Conservation (phyloP, 129 eudicot species). For the Chrysanthemum seticuspe region DNA sequence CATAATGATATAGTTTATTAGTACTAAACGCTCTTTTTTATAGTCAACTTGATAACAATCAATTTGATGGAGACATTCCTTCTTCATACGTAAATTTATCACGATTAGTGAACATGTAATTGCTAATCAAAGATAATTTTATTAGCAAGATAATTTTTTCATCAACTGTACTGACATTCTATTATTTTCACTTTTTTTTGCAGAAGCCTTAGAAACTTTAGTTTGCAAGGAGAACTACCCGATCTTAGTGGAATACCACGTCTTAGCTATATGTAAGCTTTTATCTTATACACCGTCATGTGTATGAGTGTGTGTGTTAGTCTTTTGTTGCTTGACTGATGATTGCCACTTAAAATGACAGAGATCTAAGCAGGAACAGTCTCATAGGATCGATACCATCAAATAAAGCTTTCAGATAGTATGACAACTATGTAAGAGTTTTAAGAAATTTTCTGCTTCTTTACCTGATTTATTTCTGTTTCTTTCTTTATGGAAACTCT, state of each 20-base stretch:
- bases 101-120: conserved; percentile 63
- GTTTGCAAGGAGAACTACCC: conserved; percentile 67
- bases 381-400: conserved; percentile 62
- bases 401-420: conserved; percentile 47
- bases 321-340: conserved; percentile 14
- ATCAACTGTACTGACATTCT: background rate
- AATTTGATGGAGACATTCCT: conserved; percentile 69
- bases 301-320: background rate
- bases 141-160: background rate
- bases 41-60: conserved; percentile 91
- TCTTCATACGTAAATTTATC: conserved; percentile 61
- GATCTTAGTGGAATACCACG: conserved; percentile 52
- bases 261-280: conserved; percentile 58
- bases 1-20: background rate
- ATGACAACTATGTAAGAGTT: conserved; percentile 63
- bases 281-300: background rate
- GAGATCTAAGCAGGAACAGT: conserved; percentile 56
- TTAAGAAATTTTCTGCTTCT: background rate
- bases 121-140: conserved; percentile 14
- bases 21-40: background rate
- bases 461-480: background rate
- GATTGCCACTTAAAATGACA: conserved; percentile 25
- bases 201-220: conserved; percentile 89
- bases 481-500: background rate
- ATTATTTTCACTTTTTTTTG: conserved; percentile 4